Conservation (phyloP, 768 basidiomycete species). For the Naganishia kalamii region DNA sequence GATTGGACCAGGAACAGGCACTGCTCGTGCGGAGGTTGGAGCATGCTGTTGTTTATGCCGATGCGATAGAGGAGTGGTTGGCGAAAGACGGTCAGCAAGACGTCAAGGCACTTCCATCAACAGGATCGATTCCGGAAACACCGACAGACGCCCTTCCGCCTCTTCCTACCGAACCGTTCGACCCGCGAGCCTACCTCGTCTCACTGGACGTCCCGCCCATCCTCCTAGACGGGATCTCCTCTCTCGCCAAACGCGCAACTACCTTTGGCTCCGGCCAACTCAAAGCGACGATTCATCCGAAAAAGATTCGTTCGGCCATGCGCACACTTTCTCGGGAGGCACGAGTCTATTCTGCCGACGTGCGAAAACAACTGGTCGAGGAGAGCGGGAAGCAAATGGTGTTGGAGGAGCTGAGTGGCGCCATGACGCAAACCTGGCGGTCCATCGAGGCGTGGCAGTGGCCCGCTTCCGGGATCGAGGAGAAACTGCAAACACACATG, state of each 20-base stretch:
- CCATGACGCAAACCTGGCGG: neutral
- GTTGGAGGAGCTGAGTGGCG: slow-evolving; percentile 1
- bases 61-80: slow-evolving; percentile 2
- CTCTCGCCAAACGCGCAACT: neutral
- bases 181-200: slow-evolving; percentile 3
- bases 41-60: neutral
- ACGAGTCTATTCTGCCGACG: neutral
- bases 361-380: slow-evolving; percentile 14
- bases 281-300: neutral
- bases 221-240: neutral
- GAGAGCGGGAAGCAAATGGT: slow-evolving; percentile 11
- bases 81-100: neutral
- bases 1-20: neutral
- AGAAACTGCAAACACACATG: slow-evolving; percentile 5
- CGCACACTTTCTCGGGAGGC: neutral
- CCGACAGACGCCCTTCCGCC: neutral
- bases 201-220: neutral
- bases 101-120: neutral
- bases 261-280: slow-evolving; percentile 4
- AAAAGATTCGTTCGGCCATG: slow-evolving; percentile 4
- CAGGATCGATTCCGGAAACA: neutral
- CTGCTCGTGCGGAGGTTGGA: neutral
- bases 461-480: slow-evolving; percentile 1
- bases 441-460: slow-evolving; percentile 6
- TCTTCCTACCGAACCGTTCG: neutral